Base-by-base conservation (phyloP, 192 early-diverging fungal species). In the Mortierella antarctica region DNA sequence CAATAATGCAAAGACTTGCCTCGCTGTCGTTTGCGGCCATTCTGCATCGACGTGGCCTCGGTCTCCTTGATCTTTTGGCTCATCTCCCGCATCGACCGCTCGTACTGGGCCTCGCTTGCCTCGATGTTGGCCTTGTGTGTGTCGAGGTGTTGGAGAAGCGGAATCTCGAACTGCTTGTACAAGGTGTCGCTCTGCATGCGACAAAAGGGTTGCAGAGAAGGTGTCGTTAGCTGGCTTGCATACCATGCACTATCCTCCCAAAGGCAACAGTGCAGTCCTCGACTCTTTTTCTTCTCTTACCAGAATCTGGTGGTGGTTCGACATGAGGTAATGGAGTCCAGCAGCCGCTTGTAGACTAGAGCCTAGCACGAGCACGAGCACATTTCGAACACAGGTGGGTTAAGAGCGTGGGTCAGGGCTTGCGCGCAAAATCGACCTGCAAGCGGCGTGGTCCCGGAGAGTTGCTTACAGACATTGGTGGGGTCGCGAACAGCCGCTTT, bases 281-380 rank as follows among this genome's bases (percentile, higher is more conserved):
- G 11, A 7, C 17, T 41, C 41, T 1, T 57, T 39, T 41, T 58
- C 7, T 40, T 52, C 54, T n/a, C 66, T 68, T 83, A 87, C 86
- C 83, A 88, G 73, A 42, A 88, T 69, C 61, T 86, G 86, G 48
- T 88, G 83, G 70, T 88, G 86, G 67, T 88, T 88, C 49, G 86
- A 88, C 65, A 86, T 84, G 21, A 88, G 64, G 47, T 77, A 84
- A 49, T 88, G 86, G 42, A 88, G 73, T 40, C 86, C 86, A 18
- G 86, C 79, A 14, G 84, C 84, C 1, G 86, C 84, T 57, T 88
- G 86, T 11, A 88, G 57, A 21, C 76, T 82, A 17, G 79, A 77
- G 20, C 84, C 84, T 87, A 55, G 31, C 31, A 31, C 31, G 31
- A 31, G 31, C 15, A 49, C 2, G 21, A 20, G 48, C 18, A 31